Conservation (phyloP, 2,329 filamentous ascomycete genomes). For the Fusarium udum region DNA sequence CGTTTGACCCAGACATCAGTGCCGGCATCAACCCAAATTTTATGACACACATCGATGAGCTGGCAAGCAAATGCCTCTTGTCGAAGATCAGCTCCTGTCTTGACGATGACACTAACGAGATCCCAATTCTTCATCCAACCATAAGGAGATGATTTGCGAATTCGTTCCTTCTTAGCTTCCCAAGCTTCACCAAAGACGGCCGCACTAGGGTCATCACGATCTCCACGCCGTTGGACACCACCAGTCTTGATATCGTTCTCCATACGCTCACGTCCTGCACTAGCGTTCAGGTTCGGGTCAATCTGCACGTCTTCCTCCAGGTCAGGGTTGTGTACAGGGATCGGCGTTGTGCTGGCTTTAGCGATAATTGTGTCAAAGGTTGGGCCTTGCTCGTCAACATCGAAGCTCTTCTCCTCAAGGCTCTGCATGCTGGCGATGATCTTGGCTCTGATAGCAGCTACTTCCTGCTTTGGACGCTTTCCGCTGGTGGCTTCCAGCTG, state of each 20-base stretch:
- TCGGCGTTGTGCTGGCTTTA: constrained; percentile 67
- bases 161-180: constrained; percentile 84
- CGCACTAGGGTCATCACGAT: constrained; percentile 85
- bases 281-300: constrained; percentile 68
- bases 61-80: constrained; percentile 91
- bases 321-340: constrained; percentile 54
- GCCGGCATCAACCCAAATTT: constrained; percentile 80
- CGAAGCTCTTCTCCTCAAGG: constrained; percentile 85
- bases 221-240: constrained; percentile 80
- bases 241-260: constrained; percentile 90
- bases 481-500: constrained; percentile 83
- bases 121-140: constrained; percentile 94
- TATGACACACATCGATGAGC: constrained; percentile 81
- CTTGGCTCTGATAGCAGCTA: constrained; percentile 83
- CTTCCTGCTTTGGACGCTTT: constrained; percentile 81
- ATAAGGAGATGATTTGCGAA: constrained; percentile 83
- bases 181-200: constrained; percentile 89
- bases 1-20: constrained; percentile 88
- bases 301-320: constrained; percentile 65
- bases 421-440: constrained; percentile 93
- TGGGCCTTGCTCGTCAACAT: constrained; percentile 75
- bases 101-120: constrained; percentile 85
- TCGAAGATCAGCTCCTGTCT: constrained; percentile 82
- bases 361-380: constrained; percentile 87
- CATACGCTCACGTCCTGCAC: constrained; percentile 83